Conservation (phyloP, 2,329 filamentous ascomycete genomes). For the Xylariaceae sp. region DNA sequence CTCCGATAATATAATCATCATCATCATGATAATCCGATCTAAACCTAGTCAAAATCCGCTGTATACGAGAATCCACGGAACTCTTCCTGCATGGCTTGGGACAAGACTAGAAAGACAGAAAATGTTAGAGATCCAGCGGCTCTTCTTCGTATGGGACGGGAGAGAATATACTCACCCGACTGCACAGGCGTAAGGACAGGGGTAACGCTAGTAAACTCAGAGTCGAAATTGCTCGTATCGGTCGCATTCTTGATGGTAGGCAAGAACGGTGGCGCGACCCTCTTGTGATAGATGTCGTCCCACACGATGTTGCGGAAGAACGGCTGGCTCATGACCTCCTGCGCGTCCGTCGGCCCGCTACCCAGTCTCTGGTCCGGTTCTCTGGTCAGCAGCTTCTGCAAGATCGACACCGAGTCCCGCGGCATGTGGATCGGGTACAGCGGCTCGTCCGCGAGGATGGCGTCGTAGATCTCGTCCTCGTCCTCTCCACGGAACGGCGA, state of each 20-base stretch:
- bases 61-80: conserved; percentile 99
- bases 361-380: conserved; percentile 91
- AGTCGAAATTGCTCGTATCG: conserved; percentile 99
- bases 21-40: no score
- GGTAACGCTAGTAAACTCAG: conserved; percentile 96
- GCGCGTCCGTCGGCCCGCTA: conserved; percentile 91
- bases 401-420: conserved; percentile 90
- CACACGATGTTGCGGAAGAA: conserved; percentile 98
- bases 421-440: conserved; percentile 99
- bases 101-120: conserved; percentile 55
- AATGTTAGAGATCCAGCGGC: no score
- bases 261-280: conserved; percentile 80
- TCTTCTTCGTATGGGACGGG: no score
- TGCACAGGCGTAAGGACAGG: conserved; percentile 95
- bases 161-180: conserved; percentile 65
- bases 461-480: conserved; percentile 98
- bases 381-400: conserved; percentile 93
- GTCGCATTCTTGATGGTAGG: conserved; percentile 86
- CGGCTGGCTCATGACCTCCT: conserved; percentile 97
- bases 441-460: conserved; percentile 94
- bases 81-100: conserved; percentile 98
- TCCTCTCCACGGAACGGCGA: conserved; percentile 98
- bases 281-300: conserved; percentile 98
- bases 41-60: conserved; percentile 80
- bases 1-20: no score